phyloP scores from a whole-genome alignment of 176 grass and related monocot species.

The Carex parvula region DNA sequence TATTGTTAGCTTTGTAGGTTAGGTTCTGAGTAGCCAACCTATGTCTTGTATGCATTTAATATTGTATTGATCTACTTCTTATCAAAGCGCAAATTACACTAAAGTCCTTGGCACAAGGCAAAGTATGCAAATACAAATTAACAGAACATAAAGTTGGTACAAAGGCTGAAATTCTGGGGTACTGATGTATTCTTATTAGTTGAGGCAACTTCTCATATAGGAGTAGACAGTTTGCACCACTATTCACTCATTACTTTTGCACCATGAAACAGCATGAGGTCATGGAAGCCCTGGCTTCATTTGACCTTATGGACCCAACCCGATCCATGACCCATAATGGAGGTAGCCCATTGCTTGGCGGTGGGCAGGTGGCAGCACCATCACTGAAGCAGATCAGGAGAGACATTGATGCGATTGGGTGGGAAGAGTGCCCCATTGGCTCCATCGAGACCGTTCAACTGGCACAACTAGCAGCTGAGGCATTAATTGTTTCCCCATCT shows the following conservation, averaged over 20 bases:
- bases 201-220: too few species aligned
- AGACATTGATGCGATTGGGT: constrained; percentile 53
- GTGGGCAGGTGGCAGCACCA: constrained; percentile 22
- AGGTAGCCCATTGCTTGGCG: constrained; percentile 13
- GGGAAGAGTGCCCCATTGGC: constrained; percentile 59
- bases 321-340: constrained; percentile 29
- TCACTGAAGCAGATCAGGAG: constrained; percentile 33
- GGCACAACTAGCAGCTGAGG: background rate
- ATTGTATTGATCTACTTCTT: background rate
- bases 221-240: background rate
- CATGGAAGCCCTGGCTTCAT: constrained; percentile 36
- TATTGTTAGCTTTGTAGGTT: background rate
- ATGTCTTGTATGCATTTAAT: too few species aligned
- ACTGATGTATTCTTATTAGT: background rate
- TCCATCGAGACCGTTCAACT: constrained; percentile 41
- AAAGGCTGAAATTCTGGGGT: background rate
- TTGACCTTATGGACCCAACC: constrained; percentile 50
- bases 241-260: background rate
- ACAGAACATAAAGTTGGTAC: background rate
- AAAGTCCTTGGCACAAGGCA: background rate
- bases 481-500: background rate
- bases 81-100: background rate
- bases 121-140: background rate
- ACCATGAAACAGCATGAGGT: constrained; percentile 34
- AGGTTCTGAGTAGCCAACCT: too few species aligned